A percentile compares a stretch with the other conserved stretches of the same genome.
phyloP scores from a whole-genome alignment of 768 basidiomycete species.

The button mushroom (Agaricus bisporus) region DNA sequence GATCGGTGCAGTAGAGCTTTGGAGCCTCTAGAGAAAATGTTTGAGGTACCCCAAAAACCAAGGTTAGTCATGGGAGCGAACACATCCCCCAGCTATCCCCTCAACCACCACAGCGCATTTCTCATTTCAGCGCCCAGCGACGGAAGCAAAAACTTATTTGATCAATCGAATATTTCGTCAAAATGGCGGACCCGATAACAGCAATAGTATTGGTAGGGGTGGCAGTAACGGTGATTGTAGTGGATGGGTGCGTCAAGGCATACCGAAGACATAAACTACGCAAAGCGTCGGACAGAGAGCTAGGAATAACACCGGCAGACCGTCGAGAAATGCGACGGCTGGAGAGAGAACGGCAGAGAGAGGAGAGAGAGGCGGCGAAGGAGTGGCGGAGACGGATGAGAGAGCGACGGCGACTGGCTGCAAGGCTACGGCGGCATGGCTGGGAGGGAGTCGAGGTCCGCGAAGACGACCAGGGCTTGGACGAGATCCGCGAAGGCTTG shows the following conservation, averaged over 20 bases:
- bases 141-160: too few relatives aligned
- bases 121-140: too few relatives aligned
- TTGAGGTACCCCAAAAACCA: too few relatives aligned
- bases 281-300: neutral
- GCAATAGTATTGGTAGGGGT: neutral
- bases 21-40: too few relatives aligned
- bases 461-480: neutral
- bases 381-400: neutral
- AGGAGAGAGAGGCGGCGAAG: neutral
- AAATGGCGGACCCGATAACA: constrained; percentile 2
- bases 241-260: constrained; percentile 1
- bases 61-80: too few relatives aligned
- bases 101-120: too few relatives aligned
- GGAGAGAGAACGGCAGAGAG: neutral
- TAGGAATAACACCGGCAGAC: neutral
- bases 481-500: neutral
- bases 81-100: too few relatives aligned
- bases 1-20: too few relatives aligned
- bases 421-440: neutral
- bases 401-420: neutral
- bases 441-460: neutral
- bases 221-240: constrained; percentile 2
- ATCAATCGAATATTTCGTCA: neutral
- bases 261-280: constrained; percentile 1
- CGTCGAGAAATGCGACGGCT: neutral